Percentiles rank a stretch among this genome's conserved stretches.
Evolutionary conservation across 2,329 filamentous ascomycete species (phyloP).

Genomic region (Xylariaceae sp.): DNA sequence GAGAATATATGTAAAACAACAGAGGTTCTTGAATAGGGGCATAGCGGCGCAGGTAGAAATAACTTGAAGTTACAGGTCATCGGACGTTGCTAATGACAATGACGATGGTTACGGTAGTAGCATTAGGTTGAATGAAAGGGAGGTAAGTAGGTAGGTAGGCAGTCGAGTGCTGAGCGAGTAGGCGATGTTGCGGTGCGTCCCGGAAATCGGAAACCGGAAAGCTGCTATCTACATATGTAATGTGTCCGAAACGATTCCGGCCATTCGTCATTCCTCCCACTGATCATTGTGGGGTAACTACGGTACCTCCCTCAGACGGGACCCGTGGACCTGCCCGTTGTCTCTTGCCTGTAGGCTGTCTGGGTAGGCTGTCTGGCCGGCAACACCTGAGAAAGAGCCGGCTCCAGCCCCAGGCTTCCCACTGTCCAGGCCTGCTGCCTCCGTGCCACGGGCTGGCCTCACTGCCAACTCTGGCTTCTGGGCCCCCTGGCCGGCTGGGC

Average conservation of each 20-base stretch:
- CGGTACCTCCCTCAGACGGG: too few species aligned
- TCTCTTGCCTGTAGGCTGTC: background rate
- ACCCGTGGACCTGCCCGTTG: too few species aligned
- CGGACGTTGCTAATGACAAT: background rate
- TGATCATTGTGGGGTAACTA: background rate
- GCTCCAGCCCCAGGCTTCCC: conserved; percentile 1
- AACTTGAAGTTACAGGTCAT: background rate
- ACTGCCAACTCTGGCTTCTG: background rate
- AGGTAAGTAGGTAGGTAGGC: background rate
- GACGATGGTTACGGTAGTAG: background rate
- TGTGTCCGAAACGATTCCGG: background rate
- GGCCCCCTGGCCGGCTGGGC: background rate
- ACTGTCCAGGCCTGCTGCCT: background rate
- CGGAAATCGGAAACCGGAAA: background rate
- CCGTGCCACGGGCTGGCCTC: background rate
- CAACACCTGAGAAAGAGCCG: conserved; percentile 12
- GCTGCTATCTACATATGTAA: background rate
- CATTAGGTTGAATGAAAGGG: background rate
- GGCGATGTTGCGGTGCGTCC: background rate
- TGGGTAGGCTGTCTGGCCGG: conserved; percentile 3
- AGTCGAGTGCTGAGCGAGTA: too few species aligned
- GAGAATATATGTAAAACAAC: background rate
- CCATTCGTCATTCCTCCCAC: background rate
- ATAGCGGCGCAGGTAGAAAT: too few species aligned
- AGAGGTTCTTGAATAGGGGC: background rate